A percentile compares a stretch with the other conserved stretches of the same genome.
Conservation (phyloP, 371 early-diverging fungal species). For the Rhizopus arrhizus region DNA sequence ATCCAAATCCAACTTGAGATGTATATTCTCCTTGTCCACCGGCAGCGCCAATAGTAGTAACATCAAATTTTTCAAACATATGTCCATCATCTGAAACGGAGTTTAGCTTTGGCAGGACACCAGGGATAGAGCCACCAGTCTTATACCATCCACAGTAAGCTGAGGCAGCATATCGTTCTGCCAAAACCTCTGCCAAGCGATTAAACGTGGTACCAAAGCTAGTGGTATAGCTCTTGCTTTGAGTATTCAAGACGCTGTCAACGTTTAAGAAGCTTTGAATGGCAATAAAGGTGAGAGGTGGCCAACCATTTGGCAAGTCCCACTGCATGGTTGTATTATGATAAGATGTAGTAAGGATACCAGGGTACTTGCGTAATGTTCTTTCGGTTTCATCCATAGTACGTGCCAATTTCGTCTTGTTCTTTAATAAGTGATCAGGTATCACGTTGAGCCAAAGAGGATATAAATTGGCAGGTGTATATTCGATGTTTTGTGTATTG, state of each 20-base stretch:
- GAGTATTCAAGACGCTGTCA: slow-evolving; percentile 18
- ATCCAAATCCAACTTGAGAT: slow-evolving; percentile 90
- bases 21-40: slow-evolving; percentile 87
- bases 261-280: slow-evolving; percentile 54
- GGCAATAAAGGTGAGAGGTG: slow-evolving; percentile 59
- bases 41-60: slow-evolving; percentile 54
- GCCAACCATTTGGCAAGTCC: slow-evolving; percentile 91
- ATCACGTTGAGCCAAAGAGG: slow-evolving; percentile 57
- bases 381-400: slow-evolving; percentile 40
- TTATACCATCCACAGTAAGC: slow-evolving; percentile 74
- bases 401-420: slow-evolving; percentile 18
- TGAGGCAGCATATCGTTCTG: slow-evolving; percentile 64
- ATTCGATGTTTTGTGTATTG: slow-evolving; percentile 31
- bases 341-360: slow-evolving; percentile 71
- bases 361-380: slow-evolving; percentile 46
- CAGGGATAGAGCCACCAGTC: slow-evolving; percentile 65
- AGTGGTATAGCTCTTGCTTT: slow-evolving; percentile 7
- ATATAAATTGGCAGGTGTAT: slow-evolving; percentile 44
- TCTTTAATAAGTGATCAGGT: slow-evolving; percentile 29
- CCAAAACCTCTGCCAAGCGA: slow-evolving; percentile 51
- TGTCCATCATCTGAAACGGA: slow-evolving; percentile 46
- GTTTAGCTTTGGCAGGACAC: slow-evolving; percentile 35
- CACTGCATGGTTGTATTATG: slow-evolving; percentile 75
- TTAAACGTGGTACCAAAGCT: slow-evolving; percentile 16
- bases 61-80: slow-evolving; percentile 87